These are phyloP conservation scores for Fusarium marasasianum DNA, from an alignment of 2,329 filamentous ascomycete genomes.

Conservation along the genomic window DNA sequence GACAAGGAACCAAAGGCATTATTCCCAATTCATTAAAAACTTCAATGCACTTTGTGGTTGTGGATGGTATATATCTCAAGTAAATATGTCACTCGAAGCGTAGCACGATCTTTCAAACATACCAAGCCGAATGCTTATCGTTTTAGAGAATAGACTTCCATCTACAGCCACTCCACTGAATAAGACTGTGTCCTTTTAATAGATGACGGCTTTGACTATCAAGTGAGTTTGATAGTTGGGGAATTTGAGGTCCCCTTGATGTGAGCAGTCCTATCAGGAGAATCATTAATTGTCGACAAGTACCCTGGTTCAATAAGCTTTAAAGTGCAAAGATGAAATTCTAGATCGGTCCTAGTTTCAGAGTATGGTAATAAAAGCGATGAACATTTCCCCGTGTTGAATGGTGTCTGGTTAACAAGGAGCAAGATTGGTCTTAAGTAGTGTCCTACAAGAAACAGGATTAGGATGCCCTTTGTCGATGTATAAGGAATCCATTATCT, in stretches of 20 bases:
- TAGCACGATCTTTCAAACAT: background rate
- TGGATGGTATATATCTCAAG: background rate
- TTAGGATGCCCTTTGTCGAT: background rate
- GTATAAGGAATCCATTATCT: background rate
- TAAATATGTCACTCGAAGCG: background rate
- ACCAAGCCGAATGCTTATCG: background rate
- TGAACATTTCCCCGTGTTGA: background rate
- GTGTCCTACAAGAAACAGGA: background rate
- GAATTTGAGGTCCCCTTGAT: background rate
- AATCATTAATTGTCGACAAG: background rate
- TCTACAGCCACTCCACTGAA: background rate
- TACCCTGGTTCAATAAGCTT: background rate
- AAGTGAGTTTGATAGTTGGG: background rate
- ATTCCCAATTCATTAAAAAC: background rate
- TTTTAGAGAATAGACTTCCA: background rate
- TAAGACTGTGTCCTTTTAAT: background rate
- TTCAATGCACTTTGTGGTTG: background rate
- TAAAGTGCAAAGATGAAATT: background rate
- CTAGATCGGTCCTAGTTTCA: background rate
- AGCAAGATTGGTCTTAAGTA: background rate
- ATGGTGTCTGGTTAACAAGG: background rate
- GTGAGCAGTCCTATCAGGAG: background rate
- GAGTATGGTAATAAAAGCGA: background rate
- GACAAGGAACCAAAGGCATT: background rate
- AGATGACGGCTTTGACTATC: background rate